Percentiles rank a stretch among this genome's conserved stretches.
These are phyloP conservation scores for Chloranthus sessilifolius DNA, from an alignment of 164 flowering plant species.

Conservation along the genomic window DNA sequence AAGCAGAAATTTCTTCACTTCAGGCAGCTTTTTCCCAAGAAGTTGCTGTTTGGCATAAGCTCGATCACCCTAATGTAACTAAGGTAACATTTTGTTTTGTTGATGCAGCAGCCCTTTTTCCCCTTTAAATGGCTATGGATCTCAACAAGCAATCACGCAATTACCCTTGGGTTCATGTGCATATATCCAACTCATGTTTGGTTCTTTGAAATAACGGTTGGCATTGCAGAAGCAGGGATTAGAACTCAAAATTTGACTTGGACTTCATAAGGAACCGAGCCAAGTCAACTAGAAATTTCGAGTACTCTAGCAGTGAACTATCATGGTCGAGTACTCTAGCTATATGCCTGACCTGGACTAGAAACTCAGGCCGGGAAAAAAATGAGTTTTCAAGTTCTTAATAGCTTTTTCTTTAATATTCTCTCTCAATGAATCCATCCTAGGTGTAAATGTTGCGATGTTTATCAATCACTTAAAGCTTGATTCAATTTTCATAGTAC, in stretches of 20 bases:
- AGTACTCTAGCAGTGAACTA: too few species aligned
- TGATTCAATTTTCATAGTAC: too few species aligned
- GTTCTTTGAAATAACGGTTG: not conserved
- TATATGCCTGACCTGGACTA: too few species aligned
- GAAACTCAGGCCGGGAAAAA: too few species aligned
- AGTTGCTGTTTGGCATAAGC: constrained; percentile 97
- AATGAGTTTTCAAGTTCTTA: too few species aligned
- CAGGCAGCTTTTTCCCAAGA: constrained; percentile 86
- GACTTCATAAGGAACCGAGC: not conserved
- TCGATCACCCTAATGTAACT: constrained; percentile 96
- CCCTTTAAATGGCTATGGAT: not conserved
- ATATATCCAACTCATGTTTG: not conserved
- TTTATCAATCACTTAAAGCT: too few species aligned
- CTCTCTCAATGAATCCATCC: too few species aligned
- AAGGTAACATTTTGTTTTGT: constrained; percentile 45
- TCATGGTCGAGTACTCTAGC: too few species aligned
- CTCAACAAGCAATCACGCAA: not conserved
- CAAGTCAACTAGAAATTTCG: not conserved
- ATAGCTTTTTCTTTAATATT: too few species aligned
- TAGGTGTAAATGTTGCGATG: too few species aligned
- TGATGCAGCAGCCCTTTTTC: not conserved
- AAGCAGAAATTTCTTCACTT: constrained; percentile 71
- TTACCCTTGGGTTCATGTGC: not conserved
- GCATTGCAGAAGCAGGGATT: constrained; percentile 4
- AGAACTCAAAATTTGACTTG: constrained; percentile 1